A percentile compares a stretch with the other conserved stretches of the same genome.
These are phyloP conservation scores for Colletotrichum sp. DNA, from an alignment of 2,329 filamentous ascomycete species.

Conservation along the genomic window DNA sequence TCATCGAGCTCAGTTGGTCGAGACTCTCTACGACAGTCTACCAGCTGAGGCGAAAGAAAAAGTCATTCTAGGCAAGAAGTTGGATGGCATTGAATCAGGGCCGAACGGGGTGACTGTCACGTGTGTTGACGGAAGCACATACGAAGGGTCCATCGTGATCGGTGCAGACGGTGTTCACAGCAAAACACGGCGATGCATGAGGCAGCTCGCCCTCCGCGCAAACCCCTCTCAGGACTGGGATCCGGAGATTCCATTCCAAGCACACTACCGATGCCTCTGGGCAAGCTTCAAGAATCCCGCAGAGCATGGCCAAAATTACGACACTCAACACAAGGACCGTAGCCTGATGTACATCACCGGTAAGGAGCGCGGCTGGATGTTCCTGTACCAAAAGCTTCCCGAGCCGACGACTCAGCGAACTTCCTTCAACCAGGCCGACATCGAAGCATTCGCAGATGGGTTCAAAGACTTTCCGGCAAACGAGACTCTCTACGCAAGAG, in stretches of 20 bases:
- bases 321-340: slow-evolving; percentile 32
- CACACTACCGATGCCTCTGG: slow-evolving; percentile 38
- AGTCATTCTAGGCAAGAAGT: slow-evolving; percentile 29
- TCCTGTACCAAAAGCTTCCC: slow-evolving; percentile 35
- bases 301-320: slow-evolving; percentile 28
- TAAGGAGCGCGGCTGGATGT: slow-evolving; percentile 32
- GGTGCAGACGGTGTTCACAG: slow-evolving; percentile 49
- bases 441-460: slow-evolving; percentile 25
- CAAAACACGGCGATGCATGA: slow-evolving; percentile 37
- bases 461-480: slow-evolving; percentile 32
- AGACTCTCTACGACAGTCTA: slow-evolving; percentile 34
- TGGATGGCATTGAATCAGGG: slow-evolving; percentile 25
- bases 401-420: slow-evolving; percentile 27
- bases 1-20: slow-evolving; percentile 38
- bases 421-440: slow-evolving; percentile 29
- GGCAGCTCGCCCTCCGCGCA: slow-evolving; percentile 28
- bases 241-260: slow-evolving; percentile 16
- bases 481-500: slow-evolving; percentile 29
- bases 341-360: slow-evolving; percentile 34
- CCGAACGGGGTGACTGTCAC: slow-evolving; percentile 28
- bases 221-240: slow-evolving; percentile 12
- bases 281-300: slow-evolving; percentile 28
- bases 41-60: slow-evolving; percentile 28
- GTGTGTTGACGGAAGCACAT: slow-evolving; percentile 36
- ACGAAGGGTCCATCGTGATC: slow-evolving; percentile 40